Percentiles rank a stretch among this genome's conserved stretches.
Evolutionary conservation across 805 yeast species (phyloP).

Genomic region (Jamesozyma gamospora): DNA sequence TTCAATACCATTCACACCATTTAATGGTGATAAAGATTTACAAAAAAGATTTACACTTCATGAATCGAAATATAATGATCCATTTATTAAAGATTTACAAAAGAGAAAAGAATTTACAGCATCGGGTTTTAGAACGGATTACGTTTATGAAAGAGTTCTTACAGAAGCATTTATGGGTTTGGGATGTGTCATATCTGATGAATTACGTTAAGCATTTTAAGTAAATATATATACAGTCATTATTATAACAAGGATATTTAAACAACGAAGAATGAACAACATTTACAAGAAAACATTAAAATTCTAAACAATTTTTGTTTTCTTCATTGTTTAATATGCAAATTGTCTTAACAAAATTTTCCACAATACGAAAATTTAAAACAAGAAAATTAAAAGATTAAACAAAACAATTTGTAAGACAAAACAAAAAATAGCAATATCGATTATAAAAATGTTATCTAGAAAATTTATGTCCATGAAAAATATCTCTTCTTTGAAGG

Average conservation of each 20-base stretch:
- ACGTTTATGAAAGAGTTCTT: slow-evolving; percentile 64
- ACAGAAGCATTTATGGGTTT: slow-evolving; percentile 87
- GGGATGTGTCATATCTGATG: slow-evolving; percentile 66
- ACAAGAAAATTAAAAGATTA: too few relatives aligned
- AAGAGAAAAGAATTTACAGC: slow-evolving; percentile 63
- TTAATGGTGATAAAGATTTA: slow-evolving; percentile 74
- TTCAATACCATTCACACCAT: slow-evolving; percentile 75
- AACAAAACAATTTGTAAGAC: too few relatives aligned
- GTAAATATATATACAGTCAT: not conserved
- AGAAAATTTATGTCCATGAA: too few relatives aligned
- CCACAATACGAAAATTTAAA: too few relatives aligned
- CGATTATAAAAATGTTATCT: too few relatives aligned
- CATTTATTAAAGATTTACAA: slow-evolving; percentile 44
- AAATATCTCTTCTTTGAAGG: not conserved
- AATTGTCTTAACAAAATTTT: too few relatives aligned
- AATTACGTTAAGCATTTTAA: slow-evolving; percentile 26
- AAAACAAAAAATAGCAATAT: too few relatives aligned
- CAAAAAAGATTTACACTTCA: slow-evolving; percentile 41
- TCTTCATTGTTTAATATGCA: too few relatives aligned
- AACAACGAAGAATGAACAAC: too few relatives aligned
- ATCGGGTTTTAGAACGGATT: slow-evolving; percentile 69
- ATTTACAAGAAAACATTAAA: too few relatives aligned
- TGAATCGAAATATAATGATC: slow-evolving; percentile 44
- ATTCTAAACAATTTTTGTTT: too few relatives aligned
- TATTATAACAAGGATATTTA: too few relatives aligned